Conservation (phyloP, 768 basidiomycete genomes). For the Leccinum subgranulosum region DNA sequence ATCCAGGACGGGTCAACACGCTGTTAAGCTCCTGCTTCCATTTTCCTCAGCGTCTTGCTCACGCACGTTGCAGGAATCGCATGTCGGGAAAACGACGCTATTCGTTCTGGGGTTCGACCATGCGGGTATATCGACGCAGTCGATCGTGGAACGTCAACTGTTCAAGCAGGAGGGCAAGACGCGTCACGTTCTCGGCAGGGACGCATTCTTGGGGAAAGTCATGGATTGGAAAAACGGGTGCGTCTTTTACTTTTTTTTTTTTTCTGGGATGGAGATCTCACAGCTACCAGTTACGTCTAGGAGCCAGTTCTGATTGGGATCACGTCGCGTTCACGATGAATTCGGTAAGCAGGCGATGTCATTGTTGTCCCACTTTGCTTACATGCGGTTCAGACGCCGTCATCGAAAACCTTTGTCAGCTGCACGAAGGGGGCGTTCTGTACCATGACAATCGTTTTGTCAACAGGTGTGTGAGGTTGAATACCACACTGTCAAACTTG, state of each 20-base stretch:
- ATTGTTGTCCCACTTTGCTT: neutral
- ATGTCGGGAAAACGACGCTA: conserved; percentile 91
- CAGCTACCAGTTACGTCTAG: conserved; percentile 87
- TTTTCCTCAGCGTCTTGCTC: neutral
- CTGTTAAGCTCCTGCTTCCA: conserved; percentile 52
- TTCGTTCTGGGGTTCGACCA: conserved; percentile 97
- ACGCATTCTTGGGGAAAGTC: conserved; percentile 79
- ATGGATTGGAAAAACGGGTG: conserved; percentile 97
- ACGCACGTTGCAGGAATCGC: conserved; percentile 60
- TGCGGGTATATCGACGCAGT: conserved; percentile 96
- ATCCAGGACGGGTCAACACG: conserved; percentile 88
- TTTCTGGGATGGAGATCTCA: neutral
- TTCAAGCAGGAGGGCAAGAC: conserved; percentile 76
- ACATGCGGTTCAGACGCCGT: conserved; percentile 51
- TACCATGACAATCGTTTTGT: conserved; percentile 96
- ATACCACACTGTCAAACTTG: conserved; percentile 41
- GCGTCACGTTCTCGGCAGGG: conserved; percentile 92
- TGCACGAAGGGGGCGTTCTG: conserved; percentile 88
- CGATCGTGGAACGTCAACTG: conserved; percentile 93
- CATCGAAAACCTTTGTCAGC: conserved; percentile 81
- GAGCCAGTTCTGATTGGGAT: conserved; percentile 93
- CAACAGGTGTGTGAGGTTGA: conserved; percentile 81
- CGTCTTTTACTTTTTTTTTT: conserved; percentile 27
- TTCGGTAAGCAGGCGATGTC: conserved; percentile 47
- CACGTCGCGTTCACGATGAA: conserved; percentile 95